Evolutionary conservation across 179 eudicot species (phyloP).

Genomic region (Pouteria campechiana): DNA sequence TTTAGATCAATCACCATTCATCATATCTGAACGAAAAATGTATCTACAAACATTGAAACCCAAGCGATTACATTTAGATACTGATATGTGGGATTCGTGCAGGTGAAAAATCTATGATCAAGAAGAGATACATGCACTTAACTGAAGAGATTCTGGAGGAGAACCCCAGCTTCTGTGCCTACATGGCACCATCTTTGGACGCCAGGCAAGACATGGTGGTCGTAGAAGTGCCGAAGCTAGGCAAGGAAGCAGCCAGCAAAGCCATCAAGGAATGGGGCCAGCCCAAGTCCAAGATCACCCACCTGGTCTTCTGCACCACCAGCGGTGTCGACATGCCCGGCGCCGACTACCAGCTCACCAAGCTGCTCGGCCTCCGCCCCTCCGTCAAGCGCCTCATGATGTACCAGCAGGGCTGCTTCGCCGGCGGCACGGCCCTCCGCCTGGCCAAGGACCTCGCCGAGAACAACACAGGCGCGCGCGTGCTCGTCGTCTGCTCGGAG

Average conservation of each 20-base stretch:
- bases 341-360: conserved; percentile 42
- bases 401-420: conserved; percentile 71
- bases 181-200: conserved; percentile 28
- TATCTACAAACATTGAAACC: too few species aligned
- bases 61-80: not conserved
- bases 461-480: conserved; percentile 48
- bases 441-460: conserved; percentile 60
- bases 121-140: conserved; percentile 37
- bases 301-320: conserved; percentile 36
- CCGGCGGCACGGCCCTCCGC: conserved; percentile 59
- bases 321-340: conserved; percentile 53
- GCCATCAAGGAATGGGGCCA: conserved; percentile 49
- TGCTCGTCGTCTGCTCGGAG: conserved; percentile 49
- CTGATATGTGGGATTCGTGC: not conserved
- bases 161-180: conserved; percentile 20
- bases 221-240: conserved; percentile 25
- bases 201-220: conserved; percentile 36
- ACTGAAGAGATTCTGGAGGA: conserved; percentile 36
- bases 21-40: too few species aligned
- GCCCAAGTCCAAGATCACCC: conserved; percentile 41
- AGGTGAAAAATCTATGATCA: conserved; percentile 42
- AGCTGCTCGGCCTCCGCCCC: conserved; percentile 43
- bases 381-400: conserved; percentile 50
- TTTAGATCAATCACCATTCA: too few species aligned
- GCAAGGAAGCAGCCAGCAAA: conserved; percentile 33